Conservation (phyloP, 1,139 yeast genomes). For the Yamadazyma dushanensis region DNA sequence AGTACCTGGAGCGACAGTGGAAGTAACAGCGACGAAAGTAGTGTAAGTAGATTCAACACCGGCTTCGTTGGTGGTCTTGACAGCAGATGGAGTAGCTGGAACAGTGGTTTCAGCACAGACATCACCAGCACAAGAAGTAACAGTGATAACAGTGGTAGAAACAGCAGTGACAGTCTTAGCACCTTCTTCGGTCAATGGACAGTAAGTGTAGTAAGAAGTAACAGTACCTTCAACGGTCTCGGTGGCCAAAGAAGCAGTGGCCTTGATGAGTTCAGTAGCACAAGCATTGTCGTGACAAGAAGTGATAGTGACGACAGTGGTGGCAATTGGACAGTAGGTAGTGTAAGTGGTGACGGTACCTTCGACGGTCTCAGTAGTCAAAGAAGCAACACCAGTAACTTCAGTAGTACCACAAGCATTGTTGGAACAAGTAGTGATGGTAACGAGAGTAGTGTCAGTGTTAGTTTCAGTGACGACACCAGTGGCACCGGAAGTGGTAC, state of each 20-base stretch:
- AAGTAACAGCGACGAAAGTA: slow-evolving; percentile 47
- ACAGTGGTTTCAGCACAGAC: slow-evolving; percentile 19
- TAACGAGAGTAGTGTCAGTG: slow-evolving; percentile 21
- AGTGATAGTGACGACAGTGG: slow-evolving; percentile 45
- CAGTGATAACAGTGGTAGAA: slow-evolving; percentile 16
- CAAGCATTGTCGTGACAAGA: slow-evolving; percentile 38
- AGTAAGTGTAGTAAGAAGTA: slow-evolving; percentile 15
- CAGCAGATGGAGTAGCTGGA: slow-evolving; percentile 26
- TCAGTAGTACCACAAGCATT: slow-evolving; percentile 28
- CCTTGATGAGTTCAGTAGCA: too few species aligned
- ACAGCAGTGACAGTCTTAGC: slow-evolving; percentile 10
- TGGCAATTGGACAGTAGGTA: slow-evolving; percentile 32
- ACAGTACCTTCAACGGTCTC: slow-evolving; percentile 12
- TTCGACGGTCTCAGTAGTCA: slow-evolving; percentile 21
- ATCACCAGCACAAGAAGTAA: slow-evolving; percentile 16
- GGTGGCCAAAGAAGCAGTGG: slow-evolving; percentile 19
- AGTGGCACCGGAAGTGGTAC: slow-evolving; percentile 13
- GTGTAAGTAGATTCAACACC: slow-evolving; percentile 48
- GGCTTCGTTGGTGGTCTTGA: slow-evolving; percentile 37
- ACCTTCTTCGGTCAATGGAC: slow-evolving; percentile 15
- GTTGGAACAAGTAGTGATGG: slow-evolving; percentile 50
- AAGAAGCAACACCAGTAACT: slow-evolving; percentile 26
- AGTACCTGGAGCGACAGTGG: slow-evolving; percentile 8
- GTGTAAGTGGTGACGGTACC: slow-evolving; percentile 32
- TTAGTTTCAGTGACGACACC: slow-evolving; percentile 21